Evolutionary conservation across 1,284 basidiomycete genomes (phyloP).

Genomic region (Papiliotrema nemorosa): DNA sequence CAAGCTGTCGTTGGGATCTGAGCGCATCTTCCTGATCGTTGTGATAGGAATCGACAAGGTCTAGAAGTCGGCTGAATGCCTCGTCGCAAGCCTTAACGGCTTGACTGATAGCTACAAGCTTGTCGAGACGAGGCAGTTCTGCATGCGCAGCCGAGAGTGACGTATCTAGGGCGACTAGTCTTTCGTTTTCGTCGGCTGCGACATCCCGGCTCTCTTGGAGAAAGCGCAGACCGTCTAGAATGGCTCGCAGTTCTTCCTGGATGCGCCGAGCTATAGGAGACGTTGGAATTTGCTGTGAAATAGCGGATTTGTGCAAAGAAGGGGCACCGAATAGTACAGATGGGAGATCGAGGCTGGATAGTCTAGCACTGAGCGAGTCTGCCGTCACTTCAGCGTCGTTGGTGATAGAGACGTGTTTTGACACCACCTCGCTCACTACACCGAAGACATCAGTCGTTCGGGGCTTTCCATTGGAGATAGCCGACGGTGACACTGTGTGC

Average conservation of each 20-base stretch:
- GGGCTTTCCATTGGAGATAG: too few species aligned
- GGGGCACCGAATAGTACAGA: not conserved
- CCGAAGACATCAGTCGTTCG: too few species aligned
- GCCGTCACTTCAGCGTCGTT: too few species aligned
- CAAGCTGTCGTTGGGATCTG: too few species aligned
- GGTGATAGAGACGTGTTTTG: too few species aligned
- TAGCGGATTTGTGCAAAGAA: not conserved
- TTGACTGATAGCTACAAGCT: constrained; percentile 15
- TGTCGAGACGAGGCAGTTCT: constrained; percentile 9
- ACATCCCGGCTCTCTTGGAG: not conserved
- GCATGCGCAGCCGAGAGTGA: constrained; percentile 1
- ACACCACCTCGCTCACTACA: too few species aligned
- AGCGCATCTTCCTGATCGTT: too few species aligned
- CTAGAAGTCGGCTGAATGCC: constrained; percentile 24
- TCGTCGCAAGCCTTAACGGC: constrained; percentile 20
- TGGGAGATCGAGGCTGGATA: not conserved
- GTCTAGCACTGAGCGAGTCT: not conserved
- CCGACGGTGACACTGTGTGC: too few species aligned
- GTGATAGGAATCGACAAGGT: constrained; percentile 17
- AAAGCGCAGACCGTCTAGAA: not conserved
- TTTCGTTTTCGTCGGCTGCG: not conserved
- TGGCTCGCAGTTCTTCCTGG: not conserved
- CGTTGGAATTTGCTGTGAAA: not conserved
- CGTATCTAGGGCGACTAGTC: not conserved
- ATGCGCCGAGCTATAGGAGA: not conserved